phyloP scores from a whole-genome alignment of 441 rosid species.

The Daphne laureola region DNA sequence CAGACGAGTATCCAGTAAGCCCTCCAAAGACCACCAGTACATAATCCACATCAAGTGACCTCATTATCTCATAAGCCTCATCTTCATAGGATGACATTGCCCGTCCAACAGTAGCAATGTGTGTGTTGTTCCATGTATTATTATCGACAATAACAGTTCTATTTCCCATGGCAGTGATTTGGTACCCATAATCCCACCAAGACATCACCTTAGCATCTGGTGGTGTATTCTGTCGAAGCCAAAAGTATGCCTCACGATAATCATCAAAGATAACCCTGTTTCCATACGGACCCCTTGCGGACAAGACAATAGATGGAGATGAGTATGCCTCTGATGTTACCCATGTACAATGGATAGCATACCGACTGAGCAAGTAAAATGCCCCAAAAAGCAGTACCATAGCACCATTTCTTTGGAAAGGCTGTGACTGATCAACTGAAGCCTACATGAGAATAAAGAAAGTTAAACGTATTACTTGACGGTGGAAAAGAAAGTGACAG shows the following conservation, averaged over 20 bases:
- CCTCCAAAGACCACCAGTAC: conserved; percentile 98
- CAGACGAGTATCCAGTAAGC: conserved; percentile 97
- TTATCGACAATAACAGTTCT: conserved; percentile 99
- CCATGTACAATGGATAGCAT: conserved; percentile 94
- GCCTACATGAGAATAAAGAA: conserved; percentile 38
- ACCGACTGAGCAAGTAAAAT: conserved; percentile 85
- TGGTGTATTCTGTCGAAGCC: conserved; percentile 98
- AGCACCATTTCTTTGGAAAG: conserved; percentile 85
- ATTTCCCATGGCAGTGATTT: conserved; percentile 99
- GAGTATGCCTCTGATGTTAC: conserved; percentile 99
- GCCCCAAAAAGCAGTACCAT: conserved; percentile 80
- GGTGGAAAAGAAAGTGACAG: neutral
- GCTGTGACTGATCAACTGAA: conserved; percentile 89
- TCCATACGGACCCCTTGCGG: conserved; percentile 99
- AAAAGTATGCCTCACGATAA: conserved; percentile 96
- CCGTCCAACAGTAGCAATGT: conserved; percentile 98
- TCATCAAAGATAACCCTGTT: conserved; percentile 94
- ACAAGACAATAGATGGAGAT: conserved; percentile 94
- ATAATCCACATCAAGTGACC: conserved; percentile 92
- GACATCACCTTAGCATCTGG: conserved; percentile 99
- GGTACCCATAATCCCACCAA: conserved; percentile 99
- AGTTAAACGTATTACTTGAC: conserved; percentile 4
- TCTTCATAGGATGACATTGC: conserved; percentile 99
- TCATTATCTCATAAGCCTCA: conserved; percentile 93
- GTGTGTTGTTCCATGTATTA: conserved; percentile 99